These are phyloP conservation scores for Rhodotorula sp. DNA, from an alignment of 1,284 basidiomycete genomes.

Conservation along the genomic window DNA sequence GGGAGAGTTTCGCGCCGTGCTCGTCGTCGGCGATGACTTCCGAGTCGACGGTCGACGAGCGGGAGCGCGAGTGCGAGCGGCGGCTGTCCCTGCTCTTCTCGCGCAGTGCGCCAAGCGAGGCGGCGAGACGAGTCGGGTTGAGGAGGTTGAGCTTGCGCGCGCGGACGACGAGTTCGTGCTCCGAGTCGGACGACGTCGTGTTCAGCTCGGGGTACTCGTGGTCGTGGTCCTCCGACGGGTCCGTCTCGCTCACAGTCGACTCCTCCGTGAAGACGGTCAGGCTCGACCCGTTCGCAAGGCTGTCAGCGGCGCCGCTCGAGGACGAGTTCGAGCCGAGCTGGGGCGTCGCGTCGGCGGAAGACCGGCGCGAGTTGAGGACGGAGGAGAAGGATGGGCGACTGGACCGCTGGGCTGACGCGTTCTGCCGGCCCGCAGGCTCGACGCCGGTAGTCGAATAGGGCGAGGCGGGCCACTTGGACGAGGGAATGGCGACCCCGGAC, in stretches of 20 bases:
- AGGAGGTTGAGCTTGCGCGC: constrained; percentile 5
- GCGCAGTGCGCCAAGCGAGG: constrained; percentile 17
- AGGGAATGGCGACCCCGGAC: background rate
- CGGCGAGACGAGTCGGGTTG: constrained; percentile 18
- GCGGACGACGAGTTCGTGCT: constrained; percentile 11
- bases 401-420: background rate
- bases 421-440: background rate
- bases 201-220: constrained; percentile 21
- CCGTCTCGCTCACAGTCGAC: constrained; percentile 30
- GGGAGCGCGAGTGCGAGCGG: constrained; percentile 5
- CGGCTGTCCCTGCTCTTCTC: background rate
- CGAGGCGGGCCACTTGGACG: background rate
- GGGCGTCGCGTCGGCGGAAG: constrained; percentile 1
- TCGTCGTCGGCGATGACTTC: constrained; percentile 3
- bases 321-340: background rate
- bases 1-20: background rate
- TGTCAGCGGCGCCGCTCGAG: background rate
- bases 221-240: background rate
- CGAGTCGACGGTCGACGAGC: constrained; percentile 12
- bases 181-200: constrained; percentile 35
- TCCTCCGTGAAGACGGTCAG: constrained; percentile 38
- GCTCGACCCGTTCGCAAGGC: background rate
- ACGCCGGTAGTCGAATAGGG: background rate
- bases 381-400: constrained; percentile 10
- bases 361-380: background rate